Evolutionary conservation across 805 yeast species (phyloP), one percentile per base, ranked within the genome.

Genomic region (Saccharomyces mikatae): DNA sequence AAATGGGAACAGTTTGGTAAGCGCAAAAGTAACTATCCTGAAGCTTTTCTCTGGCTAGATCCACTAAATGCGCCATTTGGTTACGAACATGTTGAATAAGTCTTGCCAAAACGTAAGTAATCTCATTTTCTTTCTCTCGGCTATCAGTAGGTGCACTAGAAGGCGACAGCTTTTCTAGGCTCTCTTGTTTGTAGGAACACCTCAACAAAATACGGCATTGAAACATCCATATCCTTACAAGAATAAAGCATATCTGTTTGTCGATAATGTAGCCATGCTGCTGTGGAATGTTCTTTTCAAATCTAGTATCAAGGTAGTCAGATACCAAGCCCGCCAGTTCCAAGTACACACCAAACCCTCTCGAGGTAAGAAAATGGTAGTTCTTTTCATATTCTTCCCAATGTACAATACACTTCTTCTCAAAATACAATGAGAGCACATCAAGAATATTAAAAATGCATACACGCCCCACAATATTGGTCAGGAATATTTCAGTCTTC

Each of bases 371-470:
- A 4, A 32, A 41, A n/a, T 59, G 58, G 47, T 53, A 60, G 28
- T 52, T 49, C 11, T 24, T 21, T 44, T 50, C 49, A 49, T 52
- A 52, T 22, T 13, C 50, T 41, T 52, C 54, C 31, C 51, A 46
- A 27, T 57, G 49, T 9, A 22, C 44, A 5, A 13, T 49, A 0
- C 28, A 24, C 21, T 49, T 27, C 29, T 52, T 54, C 52, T 62
- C 66, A 47, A 62, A 62, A 56, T 60, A 47, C 5, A 52, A n/a
- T 13, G 55, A 24, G 11, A 62, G 31, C 9, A 49, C 32, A 11
- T 52, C 53, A 49, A 52, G 56, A 4, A 57, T 46, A 30, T 50
- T 53, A 53, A 61, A 48, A 9, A 61, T 32, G 27, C 56, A 41
- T 2, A 54, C 32, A 5, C 46, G 32, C 10, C 61, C 65, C 3